Base-by-base conservation (phyloP, 208 protist species). In the Kentomonas sorsogonicus region DNA sequence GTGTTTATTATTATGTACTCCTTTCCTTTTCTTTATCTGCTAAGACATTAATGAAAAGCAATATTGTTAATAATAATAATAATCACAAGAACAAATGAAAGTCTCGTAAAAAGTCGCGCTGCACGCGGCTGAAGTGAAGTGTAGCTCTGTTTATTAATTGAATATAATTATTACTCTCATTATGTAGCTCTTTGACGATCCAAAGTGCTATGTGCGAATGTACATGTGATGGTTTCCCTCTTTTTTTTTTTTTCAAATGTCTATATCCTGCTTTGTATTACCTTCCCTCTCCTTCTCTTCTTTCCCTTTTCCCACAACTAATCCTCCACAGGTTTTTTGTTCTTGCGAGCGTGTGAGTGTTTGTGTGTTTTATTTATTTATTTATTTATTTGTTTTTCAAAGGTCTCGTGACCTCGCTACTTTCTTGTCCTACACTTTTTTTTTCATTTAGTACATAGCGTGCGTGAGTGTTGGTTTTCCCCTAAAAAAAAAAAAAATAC, bases 401-500 rank as follows among this genome's bases (percentile, higher is more conserved):
- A 18, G 20, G 3, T 27, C 6, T 30, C 23, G n/a, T 36, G n/a
- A 30, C 23, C 29, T 16, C 29, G 15, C 7, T 15, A 15, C 25
- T 23, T 30, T 30, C 29, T 50, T 30, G 15, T 50, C 10, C n/a
- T 40, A 40, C 13, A n/a, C 26, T 18, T 50, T 62, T 57, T 29
- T 53, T 60, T 48, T 51, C 27, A 18, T 66, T 51, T 45, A 47
- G 22, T 25, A 59, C 53, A 20, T 10, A 38, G 13, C 5, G 6
- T 56, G 25, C 26, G 3, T 10, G 6, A 11, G 9, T 60, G 33
- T 60, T 46, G 4, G 13, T 46, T 26, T 46, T 26, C 6, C 6
- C 10, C 6, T 22, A 46, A 46, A 46, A 48, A 61, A 54, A 40
- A 45, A 63, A 72, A 26, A 25, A 63, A 38, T 3, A 56, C 36